These are phyloP conservation scores for Exserohilum turcica DNA, from an alignment of 2,329 filamentous ascomycete species.

Conservation along the genomic window DNA sequence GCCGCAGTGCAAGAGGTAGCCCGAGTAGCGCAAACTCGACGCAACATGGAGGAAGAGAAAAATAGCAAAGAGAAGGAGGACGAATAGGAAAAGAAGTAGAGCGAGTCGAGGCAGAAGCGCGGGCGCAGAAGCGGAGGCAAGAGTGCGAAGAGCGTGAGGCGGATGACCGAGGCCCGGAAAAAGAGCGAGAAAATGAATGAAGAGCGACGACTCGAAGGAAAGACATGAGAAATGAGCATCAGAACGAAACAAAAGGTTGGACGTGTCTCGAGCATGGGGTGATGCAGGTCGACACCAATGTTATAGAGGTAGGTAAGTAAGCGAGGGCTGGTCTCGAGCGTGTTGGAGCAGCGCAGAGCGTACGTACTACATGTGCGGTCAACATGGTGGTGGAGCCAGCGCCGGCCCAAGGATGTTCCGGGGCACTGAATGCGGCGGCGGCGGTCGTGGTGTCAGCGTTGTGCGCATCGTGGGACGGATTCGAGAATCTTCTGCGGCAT, in stretches of 20 bases:
- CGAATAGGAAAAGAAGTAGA: conserved; percentile 2
- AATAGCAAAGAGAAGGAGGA: background rate
- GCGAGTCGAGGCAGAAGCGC: background rate
- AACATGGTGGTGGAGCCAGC: too few species aligned
- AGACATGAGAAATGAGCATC: too few species aligned
- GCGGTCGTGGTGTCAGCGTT: background rate
- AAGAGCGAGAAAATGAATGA: background rate
- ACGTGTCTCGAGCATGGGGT: too few species aligned
- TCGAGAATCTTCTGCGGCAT: conserved; percentile 10
- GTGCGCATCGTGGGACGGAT: conserved; percentile 1
- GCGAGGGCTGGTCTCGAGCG: too few species aligned
- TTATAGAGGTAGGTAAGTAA: too few species aligned
- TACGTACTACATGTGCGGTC: too few species aligned
- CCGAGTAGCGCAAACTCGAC: background rate
- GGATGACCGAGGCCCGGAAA: background rate
- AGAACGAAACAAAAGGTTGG: too few species aligned
- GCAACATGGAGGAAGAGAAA: background rate
- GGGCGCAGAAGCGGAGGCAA: background rate
- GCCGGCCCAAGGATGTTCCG: too few species aligned
- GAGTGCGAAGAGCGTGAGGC: background rate
- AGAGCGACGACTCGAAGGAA: too few species aligned
- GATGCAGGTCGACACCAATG: too few species aligned
- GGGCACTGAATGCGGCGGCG: too few species aligned
- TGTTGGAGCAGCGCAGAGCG: too few species aligned
- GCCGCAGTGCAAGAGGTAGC: background rate